These are phyloP conservation scores for Retiboletus flavoniger DNA, from an alignment of 1,284 basidiomycete species.

Conservation along the genomic window DNA sequence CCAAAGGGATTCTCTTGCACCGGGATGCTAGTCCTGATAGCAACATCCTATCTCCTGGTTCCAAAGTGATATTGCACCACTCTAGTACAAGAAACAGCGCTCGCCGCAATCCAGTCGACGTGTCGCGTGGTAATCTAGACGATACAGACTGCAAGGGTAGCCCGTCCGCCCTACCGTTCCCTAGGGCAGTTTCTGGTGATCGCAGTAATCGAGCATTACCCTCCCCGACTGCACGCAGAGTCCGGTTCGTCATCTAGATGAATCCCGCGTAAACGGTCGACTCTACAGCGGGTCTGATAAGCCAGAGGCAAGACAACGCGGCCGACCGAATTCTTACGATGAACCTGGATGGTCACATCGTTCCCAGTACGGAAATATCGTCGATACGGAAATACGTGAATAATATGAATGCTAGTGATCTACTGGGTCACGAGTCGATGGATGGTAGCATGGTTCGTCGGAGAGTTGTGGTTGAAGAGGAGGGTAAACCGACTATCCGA, in stretches of 20 bases:
- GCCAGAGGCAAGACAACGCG: slow-evolving; percentile 46
- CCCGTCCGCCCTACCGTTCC: slow-evolving; percentile 57
- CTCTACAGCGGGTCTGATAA: slow-evolving; percentile 73
- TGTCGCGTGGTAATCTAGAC: slow-evolving; percentile 42
- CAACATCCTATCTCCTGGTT: slow-evolving; percentile 33
- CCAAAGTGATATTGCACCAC: slow-evolving; percentile 54
- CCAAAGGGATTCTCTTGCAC: slow-evolving; percentile 52
- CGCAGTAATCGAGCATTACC: slow-evolving; percentile 38
- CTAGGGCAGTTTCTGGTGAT: slow-evolving; percentile 49
- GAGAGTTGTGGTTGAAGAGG: slow-evolving; percentile 78
- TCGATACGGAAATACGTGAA: slow-evolving; percentile 55
- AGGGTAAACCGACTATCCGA: slow-evolving; percentile 75
- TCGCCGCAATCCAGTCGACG: slow-evolving; percentile 49
- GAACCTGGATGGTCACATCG: slow-evolving; percentile 54
- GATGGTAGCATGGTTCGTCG: slow-evolving; percentile 67
- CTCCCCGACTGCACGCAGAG: slow-evolving; percentile 31
- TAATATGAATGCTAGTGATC: slow-evolving; percentile 63
- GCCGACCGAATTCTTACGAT: slow-evolving; percentile 66
- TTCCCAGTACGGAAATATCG: slow-evolving; percentile 67
- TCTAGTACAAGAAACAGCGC: slow-evolving; percentile 51
- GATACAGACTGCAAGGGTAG: slow-evolving; percentile 36
- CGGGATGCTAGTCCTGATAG: slow-evolving; percentile 60
- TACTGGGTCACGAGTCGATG: slow-evolving; percentile 57
- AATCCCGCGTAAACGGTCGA: slow-evolving; percentile 53
- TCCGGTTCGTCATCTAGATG: slow-evolving; percentile 38